Percentiles rank a stretch among this genome's conserved stretches.
phyloP scores from a whole-genome alignment of 202 grass and related monocot genomes.

The Setaria italica region DNA sequence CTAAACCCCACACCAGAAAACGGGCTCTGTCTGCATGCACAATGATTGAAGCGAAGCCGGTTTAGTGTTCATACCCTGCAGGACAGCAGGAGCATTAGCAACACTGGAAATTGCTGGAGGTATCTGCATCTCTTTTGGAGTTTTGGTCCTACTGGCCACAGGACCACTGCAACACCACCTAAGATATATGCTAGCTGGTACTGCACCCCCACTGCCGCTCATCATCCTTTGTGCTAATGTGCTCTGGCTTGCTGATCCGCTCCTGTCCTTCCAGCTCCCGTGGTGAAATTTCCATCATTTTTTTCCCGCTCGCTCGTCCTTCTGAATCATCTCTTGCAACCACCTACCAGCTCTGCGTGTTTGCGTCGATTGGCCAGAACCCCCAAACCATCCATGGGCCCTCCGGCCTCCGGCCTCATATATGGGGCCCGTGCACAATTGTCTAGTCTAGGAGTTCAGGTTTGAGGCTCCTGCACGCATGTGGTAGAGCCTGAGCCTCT shows the following conservation, averaged over 20 bases:
- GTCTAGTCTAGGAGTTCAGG: background rate
- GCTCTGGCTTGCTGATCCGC: background rate
- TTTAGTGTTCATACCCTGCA: background rate
- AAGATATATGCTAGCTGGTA: background rate
- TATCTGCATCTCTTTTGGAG: background rate
- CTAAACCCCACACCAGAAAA: background rate
- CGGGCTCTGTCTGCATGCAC: background rate
- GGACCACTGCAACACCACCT: background rate
- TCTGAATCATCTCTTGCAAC: background rate
- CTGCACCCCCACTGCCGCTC: background rate
- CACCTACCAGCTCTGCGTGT: background rate
- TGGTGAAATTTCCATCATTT: background rate
- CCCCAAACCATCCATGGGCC: background rate
- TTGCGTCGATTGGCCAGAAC: background rate
- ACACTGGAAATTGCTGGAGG: background rate
- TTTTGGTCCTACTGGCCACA: background rate
- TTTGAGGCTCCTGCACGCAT: background rate
- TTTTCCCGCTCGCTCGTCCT: background rate
- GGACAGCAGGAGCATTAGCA: background rate
- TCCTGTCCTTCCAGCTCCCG: background rate
- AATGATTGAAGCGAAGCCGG: slow-evolving; percentile 37
- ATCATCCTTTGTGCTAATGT: background rate
- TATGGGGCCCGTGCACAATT: background rate
- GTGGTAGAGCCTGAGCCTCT: background rate
- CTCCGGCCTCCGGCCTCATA: background rate